phyloP scores from a whole-genome alignment of 164 flowering plant genomes.

The Platanus orientalis region DNA sequence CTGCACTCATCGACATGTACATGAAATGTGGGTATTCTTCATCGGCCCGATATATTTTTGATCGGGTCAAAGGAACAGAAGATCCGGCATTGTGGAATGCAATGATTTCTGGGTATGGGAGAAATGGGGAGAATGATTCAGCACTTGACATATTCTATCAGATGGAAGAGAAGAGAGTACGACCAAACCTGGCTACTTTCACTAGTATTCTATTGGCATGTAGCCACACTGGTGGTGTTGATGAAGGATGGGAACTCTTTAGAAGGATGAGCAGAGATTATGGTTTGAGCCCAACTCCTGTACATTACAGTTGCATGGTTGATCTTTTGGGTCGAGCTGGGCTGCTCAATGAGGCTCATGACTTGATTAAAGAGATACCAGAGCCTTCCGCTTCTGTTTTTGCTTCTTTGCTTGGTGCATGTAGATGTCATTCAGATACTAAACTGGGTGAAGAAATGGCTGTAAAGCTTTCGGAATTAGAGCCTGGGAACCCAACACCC shows the following conservation, averaged over 20 bases:
- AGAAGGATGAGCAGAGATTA: constrained; percentile 40
- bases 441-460: constrained; percentile 63
- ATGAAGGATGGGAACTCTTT: constrained; percentile 50
- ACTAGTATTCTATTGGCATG: constrained; percentile 47
- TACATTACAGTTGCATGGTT: constrained; percentile 58
- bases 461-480: constrained; percentile 36
- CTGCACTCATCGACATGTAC: constrained; percentile 70
- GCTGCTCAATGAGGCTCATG: constrained; percentile 11
- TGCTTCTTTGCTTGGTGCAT: constrained; percentile 68
- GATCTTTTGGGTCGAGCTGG: constrained; percentile 41
- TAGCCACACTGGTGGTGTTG: constrained; percentile 51
- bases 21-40: constrained; percentile 62
- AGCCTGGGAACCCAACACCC: constrained; percentile 60
- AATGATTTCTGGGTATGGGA: constrained; percentile 75
- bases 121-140: constrained; percentile 49
- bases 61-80: constrained; percentile 28
- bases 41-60: constrained; percentile 42
- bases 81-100: constrained; percentile 80
- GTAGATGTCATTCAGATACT: constrained; percentile 35
- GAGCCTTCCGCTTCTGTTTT: constrained; percentile 42
- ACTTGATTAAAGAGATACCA: constrained; percentile 34
- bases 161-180: constrained; percentile 38
- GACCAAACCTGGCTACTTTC: constrained; percentile 56
- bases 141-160: constrained; percentile 51
- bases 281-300: constrained; percentile 41